A percentile compares a stretch with the other conserved stretches of the same genome.
phyloP scores from a whole-genome alignment of 768 basidiomycete genomes.

The Mycena haematopus region DNA sequence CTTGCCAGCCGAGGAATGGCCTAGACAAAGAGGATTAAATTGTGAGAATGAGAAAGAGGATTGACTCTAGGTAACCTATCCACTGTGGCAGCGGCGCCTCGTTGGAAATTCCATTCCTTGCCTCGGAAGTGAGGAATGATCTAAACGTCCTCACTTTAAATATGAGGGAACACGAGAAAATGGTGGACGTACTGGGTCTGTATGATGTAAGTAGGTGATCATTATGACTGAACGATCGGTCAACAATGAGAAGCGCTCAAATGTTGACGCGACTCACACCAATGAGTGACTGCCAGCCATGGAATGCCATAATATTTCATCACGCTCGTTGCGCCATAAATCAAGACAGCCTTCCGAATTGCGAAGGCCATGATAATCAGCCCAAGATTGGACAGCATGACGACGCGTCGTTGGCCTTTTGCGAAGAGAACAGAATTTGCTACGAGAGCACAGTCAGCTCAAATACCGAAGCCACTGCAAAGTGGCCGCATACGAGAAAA shows the following conservation, averaged over 20 bases:
- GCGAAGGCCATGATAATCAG: conserved; percentile 37
- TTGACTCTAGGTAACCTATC: conserved; percentile 40
- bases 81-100: conserved; percentile 55
- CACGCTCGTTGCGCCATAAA: conserved; percentile 36
- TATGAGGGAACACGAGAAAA: background rate
- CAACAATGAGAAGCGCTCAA: background rate
- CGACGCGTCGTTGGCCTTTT: conserved; percentile 38
- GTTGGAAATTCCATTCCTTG: conserved; percentile 51
- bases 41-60: background rate
- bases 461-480: background rate
- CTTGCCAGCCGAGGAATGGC: conserved; percentile 53
- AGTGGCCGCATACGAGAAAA: conserved; percentile 38
- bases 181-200: conserved; percentile 48
- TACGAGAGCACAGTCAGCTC: conserved; percentile 18
- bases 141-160: background rate
- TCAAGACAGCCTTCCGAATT: conserved; percentile 32
- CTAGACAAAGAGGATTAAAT: conserved; percentile 23
- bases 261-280: conserved; percentile 15
- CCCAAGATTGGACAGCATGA: conserved; percentile 46
- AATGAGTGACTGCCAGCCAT: conserved; percentile 27
- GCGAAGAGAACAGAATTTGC: conserved; percentile 47
- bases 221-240: conserved; percentile 38
- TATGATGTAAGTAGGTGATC: conserved; percentile 69
- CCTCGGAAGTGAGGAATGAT: conserved; percentile 54
- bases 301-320: conserved; percentile 35